Evolutionary conservation across 2,329 filamentous ascomycete species (phyloP), one percentile per base, ranked within the genome.

Genomic region (Mycosphaerella sp.): DNA sequence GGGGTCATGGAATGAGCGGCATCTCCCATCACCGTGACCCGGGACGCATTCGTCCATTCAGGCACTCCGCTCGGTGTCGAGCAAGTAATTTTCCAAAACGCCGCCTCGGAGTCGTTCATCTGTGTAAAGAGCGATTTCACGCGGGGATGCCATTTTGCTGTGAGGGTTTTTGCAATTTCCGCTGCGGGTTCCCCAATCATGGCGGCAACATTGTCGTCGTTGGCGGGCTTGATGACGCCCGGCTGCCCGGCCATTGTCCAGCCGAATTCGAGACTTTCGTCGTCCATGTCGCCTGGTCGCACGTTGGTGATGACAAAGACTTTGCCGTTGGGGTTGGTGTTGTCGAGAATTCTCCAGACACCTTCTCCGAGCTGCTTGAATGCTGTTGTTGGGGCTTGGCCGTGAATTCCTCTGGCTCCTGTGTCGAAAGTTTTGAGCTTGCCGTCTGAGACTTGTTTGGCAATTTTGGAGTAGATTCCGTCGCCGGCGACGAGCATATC

Each of bases 11-110:
- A 75, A 57, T 82, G 80, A 2, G 68, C 78, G 0, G 80, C 79
- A 60, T 83, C 80, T 1, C 80, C 80, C 51, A 83, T 78, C 0
- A 82, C 72, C 39, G 80, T 82, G 8, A 82, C 79, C 0, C 81
- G 73, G 0, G 77, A 74, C 50, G 82, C 76, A 43, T 81, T 84
- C 7, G 69, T 61, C 82, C 82, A 85, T 43, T 78, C 73, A 0
- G 82, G 82, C 0, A 85, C 79, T 1, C 81, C 81, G 0, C 72
- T 72, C 0, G 81, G 82, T 0, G 74, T 77, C 0, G 80, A 83
- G 59, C 80, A 84, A 1, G 81, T 84, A 45, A 85, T 84, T 61
- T 83, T 85, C 80, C 81, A 84, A 59, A 85, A 85, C 0, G 82
- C 81, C 0, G 82, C 78, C 58, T 85, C 79, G 0, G 67, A 58